Evolutionary conservation across 2,329 filamentous ascomycete species (phyloP), one percentile per base, ranked within the genome.

Genomic region (Neonectria punicea): DNA sequence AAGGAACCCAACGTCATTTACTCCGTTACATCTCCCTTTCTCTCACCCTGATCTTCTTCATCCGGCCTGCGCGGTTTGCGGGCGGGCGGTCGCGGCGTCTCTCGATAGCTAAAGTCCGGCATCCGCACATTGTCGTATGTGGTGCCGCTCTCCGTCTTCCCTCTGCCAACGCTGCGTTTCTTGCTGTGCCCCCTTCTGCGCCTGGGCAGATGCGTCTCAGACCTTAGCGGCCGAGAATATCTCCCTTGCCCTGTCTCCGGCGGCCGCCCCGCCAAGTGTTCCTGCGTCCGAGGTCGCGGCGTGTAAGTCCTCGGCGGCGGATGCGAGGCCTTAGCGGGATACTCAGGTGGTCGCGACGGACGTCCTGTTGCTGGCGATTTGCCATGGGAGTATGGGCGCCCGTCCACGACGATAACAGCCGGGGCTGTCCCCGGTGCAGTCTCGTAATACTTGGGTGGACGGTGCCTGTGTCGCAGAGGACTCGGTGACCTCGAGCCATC

Each of bases 51-150:
- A 3, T 32, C 25, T 18, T 30, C 9, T n/a, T 50, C 14, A 5
- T 7, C 34, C 14, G 34, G 6, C 13, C 5, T 16, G 13, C 34
- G 13, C 34, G 34, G 13, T 36, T 36, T 36, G 32, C 14, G 2
- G 34, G 14, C 34, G 1, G 34, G 4, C 32, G 14, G 34, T 3
- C 14, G 14, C 14, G 34, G 16, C 4, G 2, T 36, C 16, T 36
- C 34, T 7, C 34, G 34, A 36, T 36, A 36, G 32, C 30, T 18
- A 44, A 63, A 59, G 32, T 63, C 41, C 5, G 61, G 54, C 61
- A 63, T 32, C 32, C 50, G 22, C 32, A 59, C 30, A 39, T 53
- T 54, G 11, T 34, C 32, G 9, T 39, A 54, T 5, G 22, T 32
- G 7, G 41, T 53, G 20, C 47, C 49, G 14, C 49, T 43, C 14